These are phyloP conservation scores for Leishmania lainsoni DNA, from an alignment of 208 protist genomes.

Conservation along the genomic window DNA sequence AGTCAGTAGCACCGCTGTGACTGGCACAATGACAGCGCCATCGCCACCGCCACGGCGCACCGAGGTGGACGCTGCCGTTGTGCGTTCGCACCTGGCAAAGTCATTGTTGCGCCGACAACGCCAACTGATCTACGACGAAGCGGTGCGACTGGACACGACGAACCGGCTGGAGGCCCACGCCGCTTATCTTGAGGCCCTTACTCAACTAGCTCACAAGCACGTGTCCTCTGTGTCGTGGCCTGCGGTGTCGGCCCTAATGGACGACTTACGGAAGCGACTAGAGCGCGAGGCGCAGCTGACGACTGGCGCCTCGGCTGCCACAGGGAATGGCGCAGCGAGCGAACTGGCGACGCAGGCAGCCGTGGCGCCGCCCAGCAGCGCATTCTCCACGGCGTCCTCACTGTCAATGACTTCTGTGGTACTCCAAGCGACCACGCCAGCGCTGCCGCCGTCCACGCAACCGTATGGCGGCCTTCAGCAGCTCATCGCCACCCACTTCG, in stretches of 20 bases:
- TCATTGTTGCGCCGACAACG: slow-evolving; percentile 43
- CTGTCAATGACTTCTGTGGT: not conserved
- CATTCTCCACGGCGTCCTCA: not conserved
- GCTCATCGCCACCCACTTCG: slow-evolving; percentile 44
- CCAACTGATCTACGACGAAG: slow-evolving; percentile 40
- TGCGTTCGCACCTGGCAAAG: slow-evolving; percentile 22
- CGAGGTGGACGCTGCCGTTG: not conserved
- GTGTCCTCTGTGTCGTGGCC: slow-evolving; percentile 41
- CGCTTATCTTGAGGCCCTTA: slow-evolving; percentile 53
- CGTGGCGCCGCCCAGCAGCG: not conserved
- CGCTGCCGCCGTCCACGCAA: not conserved
- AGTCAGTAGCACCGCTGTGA: not conserved
- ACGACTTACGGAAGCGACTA: slow-evolving; percentile 39
- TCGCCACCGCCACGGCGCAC: not conserved
- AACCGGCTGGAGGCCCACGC: slow-evolving; percentile 40
- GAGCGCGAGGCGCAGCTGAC: slow-evolving; percentile 23
- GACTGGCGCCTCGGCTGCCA: slow-evolving; percentile 26
- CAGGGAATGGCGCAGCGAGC: not conserved
- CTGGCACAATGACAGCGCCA: not conserved
- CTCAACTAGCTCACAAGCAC: slow-evolving; percentile 29
- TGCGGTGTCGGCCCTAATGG: slow-evolving; percentile 29
- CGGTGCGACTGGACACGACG: slow-evolving; percentile 33
- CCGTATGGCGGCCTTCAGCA: slow-evolving; percentile 34
- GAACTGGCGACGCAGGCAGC: not conserved
- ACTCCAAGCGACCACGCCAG: too few species aligned